These are phyloP conservation scores for Biscogniauxia sp. DNA, from an alignment of 2,329 filamentous ascomycete species.

Conservation along the genomic window DNA sequence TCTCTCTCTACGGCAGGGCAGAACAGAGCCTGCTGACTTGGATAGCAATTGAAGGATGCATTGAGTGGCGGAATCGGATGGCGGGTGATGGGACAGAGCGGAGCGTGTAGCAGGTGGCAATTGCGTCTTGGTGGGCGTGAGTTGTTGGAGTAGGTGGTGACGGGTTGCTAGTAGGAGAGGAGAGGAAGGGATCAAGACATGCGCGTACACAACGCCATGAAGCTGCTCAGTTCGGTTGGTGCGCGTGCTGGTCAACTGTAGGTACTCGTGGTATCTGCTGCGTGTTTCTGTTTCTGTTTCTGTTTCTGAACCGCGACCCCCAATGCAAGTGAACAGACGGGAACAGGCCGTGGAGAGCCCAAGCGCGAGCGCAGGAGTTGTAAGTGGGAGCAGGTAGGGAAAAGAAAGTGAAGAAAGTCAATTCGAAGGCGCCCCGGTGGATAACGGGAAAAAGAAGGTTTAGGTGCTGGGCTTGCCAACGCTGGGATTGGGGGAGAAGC, in stretches of 20 bases:
- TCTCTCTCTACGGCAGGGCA: slow-evolving; percentile 30
- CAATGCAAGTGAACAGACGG: background rate
- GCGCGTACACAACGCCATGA: background rate
- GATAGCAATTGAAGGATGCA: slow-evolving; percentile 26
- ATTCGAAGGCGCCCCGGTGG: background rate
- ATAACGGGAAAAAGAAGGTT: background rate
- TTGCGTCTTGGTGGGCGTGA: background rate
- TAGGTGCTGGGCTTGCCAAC: background rate
- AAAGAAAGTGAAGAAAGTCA: background rate
- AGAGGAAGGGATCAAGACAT: background rate
- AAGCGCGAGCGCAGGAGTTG: background rate
- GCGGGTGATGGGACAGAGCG: background rate
- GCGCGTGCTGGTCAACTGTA: no score
- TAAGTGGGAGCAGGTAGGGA: background rate
- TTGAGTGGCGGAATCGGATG: slow-evolving; percentile 23
- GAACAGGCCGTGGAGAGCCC: background rate
- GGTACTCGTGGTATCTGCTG: background rate
- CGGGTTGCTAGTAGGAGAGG: background rate
- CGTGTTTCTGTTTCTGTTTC: no score
- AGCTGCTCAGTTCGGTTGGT: background rate
- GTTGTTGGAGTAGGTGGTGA: background rate
- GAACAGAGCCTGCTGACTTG: slow-evolving; percentile 28
- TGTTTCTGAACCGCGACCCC: background rate
- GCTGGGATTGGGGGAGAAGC: background rate
- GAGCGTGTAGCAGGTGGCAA: background rate